A percentile compares a stretch with the other conserved stretches of the same genome.
These are phyloP conservation scores for Microdochium trichocladiopsis DNA, from an alignment of 2,329 filamentous ascomycete genomes.

Conservation along the genomic window DNA sequence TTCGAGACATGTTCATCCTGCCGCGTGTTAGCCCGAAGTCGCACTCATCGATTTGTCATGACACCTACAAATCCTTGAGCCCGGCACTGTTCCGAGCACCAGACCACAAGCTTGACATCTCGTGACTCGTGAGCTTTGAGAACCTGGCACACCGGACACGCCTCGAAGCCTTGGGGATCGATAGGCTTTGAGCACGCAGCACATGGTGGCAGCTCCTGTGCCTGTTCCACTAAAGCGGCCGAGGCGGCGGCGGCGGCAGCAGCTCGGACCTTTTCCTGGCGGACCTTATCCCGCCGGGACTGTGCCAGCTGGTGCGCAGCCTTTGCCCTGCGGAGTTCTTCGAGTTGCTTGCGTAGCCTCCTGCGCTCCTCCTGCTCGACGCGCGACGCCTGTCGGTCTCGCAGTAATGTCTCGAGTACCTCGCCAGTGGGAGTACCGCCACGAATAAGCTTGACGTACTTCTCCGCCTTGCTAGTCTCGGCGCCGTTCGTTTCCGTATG, in stretches of 20 bases:
- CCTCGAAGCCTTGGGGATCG: conserved; percentile 26
- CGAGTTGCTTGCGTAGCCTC: conserved; percentile 26
- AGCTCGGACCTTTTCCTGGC: conserved; percentile 33
- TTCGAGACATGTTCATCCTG: conserved; percentile 30
- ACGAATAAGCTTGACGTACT: conserved; percentile 31
- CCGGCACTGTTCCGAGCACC: conserved; percentile 36
- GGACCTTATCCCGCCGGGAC: conserved; percentile 19
- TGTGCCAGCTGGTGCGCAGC: conserved; percentile 27
- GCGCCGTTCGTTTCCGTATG: conserved; percentile 24
- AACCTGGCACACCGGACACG: conserved; percentile 39
- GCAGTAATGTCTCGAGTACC: conserved; percentile 20
- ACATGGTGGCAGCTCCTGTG: conserved; percentile 32
- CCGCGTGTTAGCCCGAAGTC: conserved; percentile 12
- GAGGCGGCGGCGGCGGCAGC: conserved; percentile 23
- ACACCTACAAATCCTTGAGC: conserved; percentile 33
- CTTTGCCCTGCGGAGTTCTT: conserved; percentile 40
- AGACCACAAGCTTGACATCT: conserved; percentile 27
- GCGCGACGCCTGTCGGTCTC: conserved; percentile 20
- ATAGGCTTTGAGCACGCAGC: conserved; percentile 26
- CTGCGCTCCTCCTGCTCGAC: conserved; percentile 27
- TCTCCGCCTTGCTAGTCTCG: conserved; percentile 18
- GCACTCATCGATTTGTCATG: neutral
- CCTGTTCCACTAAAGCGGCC: conserved; percentile 16
- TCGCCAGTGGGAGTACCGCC: conserved; percentile 18
- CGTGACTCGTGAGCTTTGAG: conserved; percentile 27